Conservation (phyloP, 345 rosid genomes). For the Populus pruinosa region DNA sequence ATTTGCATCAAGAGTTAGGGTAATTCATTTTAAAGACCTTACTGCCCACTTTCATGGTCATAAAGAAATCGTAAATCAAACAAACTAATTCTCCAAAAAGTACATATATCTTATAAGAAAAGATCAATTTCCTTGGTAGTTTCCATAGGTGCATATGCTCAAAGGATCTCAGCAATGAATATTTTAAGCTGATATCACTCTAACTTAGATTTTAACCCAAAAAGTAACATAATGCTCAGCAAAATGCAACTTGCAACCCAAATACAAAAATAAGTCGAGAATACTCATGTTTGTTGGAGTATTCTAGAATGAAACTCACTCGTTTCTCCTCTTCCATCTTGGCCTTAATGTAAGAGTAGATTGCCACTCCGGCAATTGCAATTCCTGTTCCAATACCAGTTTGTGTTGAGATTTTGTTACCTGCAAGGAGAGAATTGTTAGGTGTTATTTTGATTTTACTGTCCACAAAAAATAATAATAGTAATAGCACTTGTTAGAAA, state of each 20-base stretch:
- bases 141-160: background rate
- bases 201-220: background rate
- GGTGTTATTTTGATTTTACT: background rate
- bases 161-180: background rate
- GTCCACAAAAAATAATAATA: no score
- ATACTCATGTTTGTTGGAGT: background rate
- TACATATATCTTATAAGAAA: background rate
- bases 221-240: background rate
- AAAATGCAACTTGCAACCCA: background rate
- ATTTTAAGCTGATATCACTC: background rate
- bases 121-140: background rate
- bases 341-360: constrained; percentile 84
- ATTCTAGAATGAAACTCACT: constrained; percentile 34
- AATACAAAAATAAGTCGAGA: background rate
- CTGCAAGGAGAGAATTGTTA: constrained; percentile 33
- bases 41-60: background rate
- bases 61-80: background rate
- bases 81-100: background rate
- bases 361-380: constrained; percentile 89
- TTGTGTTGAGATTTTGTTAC: constrained; percentile 88
- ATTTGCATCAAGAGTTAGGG: background rate
- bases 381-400: constrained; percentile 82
- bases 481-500: background rate
- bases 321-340: constrained; percentile 89
- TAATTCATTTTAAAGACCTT: background rate